Base-by-base conservation (phyloP, 441 rosid species). In the Adansonia grandidieri region DNA sequence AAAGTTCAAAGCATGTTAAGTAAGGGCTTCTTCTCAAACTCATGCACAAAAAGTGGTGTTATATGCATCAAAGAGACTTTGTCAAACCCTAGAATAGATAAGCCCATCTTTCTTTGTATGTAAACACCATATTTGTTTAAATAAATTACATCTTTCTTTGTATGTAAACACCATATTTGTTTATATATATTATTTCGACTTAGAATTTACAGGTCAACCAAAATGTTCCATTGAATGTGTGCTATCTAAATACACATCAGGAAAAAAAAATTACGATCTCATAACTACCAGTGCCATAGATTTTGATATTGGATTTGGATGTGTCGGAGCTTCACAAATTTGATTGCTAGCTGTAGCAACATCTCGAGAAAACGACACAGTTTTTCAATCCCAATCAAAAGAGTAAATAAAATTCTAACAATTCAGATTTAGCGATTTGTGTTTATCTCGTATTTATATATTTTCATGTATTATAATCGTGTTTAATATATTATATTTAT, bases 201-300 rank as follows among this genome's bases (percentile, higher is more conserved):
- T 24, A 2, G 62, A 57, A 17, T 17, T 57, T 17, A 57, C 37
- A 60, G 22, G 64, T 60, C 64, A 60, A 60, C 53, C 53, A 48
- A 19, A 7, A 17, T 6, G 61, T 7, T n/a, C 60, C 22, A n/a
- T 6, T 2, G 60, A 6, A 3, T 14, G 10, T 63, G 40, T 11
- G 13, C 9, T 28, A 22, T 32, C 37, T 9, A 78, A 22, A 62
- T 22, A 6, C 62, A 50, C 44, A 17, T 42, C 14, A 62, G 15
- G 15, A 73, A 14, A 11, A 11, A 6, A 17, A 73, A 73, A 53
- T 54, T 44, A 78, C 63, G 47, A 45, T 56, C 40, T 56, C 15
- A 42, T 53, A 72, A 63, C 77, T 15, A 72, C 73, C 74, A 60
- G 8, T 1, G 2, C 70, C 54, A 19, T 14, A 11, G n/a, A 44